Percentiles rank a stretch among this genome's conserved stretches.
phyloP scores from a whole-genome alignment of 768 basidiomycete species.

The Rhodotorula taiwanensis region DNA sequence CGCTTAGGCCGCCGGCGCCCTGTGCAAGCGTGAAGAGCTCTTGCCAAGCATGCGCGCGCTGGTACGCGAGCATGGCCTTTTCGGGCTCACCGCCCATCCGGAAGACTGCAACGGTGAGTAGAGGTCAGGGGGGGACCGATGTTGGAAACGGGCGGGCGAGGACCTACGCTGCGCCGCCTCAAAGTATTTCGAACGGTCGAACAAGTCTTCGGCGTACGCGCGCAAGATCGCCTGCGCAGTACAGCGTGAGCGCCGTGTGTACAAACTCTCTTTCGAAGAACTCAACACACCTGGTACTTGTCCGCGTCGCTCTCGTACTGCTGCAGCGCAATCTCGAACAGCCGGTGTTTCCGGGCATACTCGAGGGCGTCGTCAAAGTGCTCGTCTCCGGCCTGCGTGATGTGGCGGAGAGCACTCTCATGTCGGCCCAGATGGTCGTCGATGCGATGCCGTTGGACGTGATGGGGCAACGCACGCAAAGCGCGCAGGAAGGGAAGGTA shows the following conservation, averaged over 20 bases:
- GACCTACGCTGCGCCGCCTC: constrained; percentile 71
- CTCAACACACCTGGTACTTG: constrained; percentile 20
- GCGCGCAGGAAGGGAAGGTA: constrained; percentile 95
- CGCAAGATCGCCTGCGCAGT: constrained; percentile 31
- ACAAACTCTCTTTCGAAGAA: too few species aligned
- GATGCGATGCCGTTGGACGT: constrained; percentile 81
- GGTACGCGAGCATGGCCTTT: constrained; percentile 81
- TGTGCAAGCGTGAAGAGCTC: constrained; percentile 77
- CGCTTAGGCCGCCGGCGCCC: constrained; percentile 50
- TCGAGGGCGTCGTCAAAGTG: constrained; percentile 70
- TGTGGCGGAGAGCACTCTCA: constrained; percentile 64
- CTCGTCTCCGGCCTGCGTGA: constrained; percentile 65
- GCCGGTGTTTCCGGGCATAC: constrained; percentile 69
- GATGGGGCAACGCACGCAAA: constrained; percentile 66
- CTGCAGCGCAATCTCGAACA: constrained; percentile 68
- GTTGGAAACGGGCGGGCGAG: background rate
- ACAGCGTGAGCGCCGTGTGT: too few species aligned
- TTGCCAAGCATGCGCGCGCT: constrained; percentile 81
- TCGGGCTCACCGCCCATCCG: constrained; percentile 56
- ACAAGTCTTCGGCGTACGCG: constrained; percentile 49
- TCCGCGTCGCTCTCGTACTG: constrained; percentile 67
- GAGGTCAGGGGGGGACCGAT: background rate
- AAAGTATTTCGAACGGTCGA: constrained; percentile 70
- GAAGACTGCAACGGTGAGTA: constrained; percentile 53
- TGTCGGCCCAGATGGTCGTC: constrained; percentile 82